These are phyloP conservation scores for Tricholoma sp. DNA, from an alignment of 768 basidiomycete genomes.

Conservation along the genomic window DNA sequence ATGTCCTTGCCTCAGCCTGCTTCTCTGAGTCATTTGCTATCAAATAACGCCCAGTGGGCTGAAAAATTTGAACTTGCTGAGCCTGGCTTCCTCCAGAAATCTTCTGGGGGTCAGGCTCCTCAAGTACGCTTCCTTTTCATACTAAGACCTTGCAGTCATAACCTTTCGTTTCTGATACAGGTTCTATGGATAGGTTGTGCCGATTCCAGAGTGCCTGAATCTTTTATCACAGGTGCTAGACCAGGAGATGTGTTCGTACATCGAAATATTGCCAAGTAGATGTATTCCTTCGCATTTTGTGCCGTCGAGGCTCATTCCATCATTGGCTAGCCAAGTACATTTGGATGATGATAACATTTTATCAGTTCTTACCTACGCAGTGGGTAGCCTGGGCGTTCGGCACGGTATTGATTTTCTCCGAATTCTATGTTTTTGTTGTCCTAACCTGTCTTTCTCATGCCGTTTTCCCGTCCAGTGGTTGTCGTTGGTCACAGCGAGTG, in stretches of 20 bases:
- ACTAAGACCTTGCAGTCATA: constrained; percentile 1
- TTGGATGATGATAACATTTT: constrained; percentile 64
- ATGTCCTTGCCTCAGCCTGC: constrained; percentile 14
- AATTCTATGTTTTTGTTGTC: constrained; percentile 19
- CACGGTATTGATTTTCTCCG: constrained; percentile 56
- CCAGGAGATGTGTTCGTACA: constrained; percentile 85
- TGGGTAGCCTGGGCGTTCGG: constrained; percentile 63
- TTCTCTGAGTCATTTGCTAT: constrained; percentile 27
- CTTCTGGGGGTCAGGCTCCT: constrained; percentile 60
- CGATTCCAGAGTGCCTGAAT: constrained; percentile 83
- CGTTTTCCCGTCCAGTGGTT: constrained; percentile 46
- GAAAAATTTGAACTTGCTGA: constrained; percentile 46
- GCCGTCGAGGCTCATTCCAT: background rate
- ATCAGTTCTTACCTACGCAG: constrained; percentile 71
- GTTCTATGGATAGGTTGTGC: constrained; percentile 79
- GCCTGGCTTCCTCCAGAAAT: constrained; percentile 58
- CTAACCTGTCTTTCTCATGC: constrained; percentile 21
- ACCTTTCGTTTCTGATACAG: constrained; percentile 28
- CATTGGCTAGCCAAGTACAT: constrained; percentile 58
- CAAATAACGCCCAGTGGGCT: constrained; percentile 68
- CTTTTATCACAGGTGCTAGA: constrained; percentile 57
- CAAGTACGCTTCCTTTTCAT: constrained; percentile 40
- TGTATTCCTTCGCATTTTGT: background rate
- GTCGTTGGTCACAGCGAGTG: constrained; percentile 82
- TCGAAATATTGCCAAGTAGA: constrained; percentile 86